Percentiles rank a stretch among this genome's conserved stretches.
Conservation (phyloP, 2,329 filamentous ascomycete genomes). For the Amphichorda felina region DNA sequence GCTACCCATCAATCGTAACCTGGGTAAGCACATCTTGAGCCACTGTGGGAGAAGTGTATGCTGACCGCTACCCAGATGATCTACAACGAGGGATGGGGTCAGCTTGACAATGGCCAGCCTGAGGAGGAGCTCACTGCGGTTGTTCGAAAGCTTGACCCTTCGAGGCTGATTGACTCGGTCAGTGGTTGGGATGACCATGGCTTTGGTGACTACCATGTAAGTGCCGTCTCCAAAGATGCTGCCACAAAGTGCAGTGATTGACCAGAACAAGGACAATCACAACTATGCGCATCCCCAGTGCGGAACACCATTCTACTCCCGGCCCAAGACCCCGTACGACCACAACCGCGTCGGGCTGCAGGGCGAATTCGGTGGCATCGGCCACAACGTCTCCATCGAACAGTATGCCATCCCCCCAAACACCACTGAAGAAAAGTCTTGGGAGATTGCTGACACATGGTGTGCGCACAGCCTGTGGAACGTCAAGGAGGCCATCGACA, state of each 20-base stretch:
- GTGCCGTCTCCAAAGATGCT: neutral
- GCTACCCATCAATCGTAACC: slow-evolving; percentile 50
- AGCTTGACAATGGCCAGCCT: slow-evolving; percentile 32
- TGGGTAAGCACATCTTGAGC: slow-evolving; percentile 32
- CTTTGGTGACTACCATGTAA: slow-evolving; percentile 41
- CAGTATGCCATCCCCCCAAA: slow-evolving; percentile 26
- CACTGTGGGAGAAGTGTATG: neutral
- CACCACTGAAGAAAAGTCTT: neutral
- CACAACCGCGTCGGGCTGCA: slow-evolving; percentile 51
- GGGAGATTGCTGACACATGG: neutral
- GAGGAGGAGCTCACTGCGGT: slow-evolving; percentile 48
- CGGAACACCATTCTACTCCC: slow-evolving; percentile 56
- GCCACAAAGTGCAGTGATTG: neutral
- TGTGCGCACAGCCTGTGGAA: slow-evolving; percentile 46
- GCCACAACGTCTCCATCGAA: slow-evolving; percentile 49
- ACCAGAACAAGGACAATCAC: slow-evolving; percentile 45
- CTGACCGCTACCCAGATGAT: slow-evolving; percentile 27
- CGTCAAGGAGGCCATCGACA: slow-evolving; percentile 41
- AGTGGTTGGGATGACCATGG: slow-evolving; percentile 59
- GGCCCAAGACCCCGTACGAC: slow-evolving; percentile 41
- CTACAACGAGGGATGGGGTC: slow-evolving; percentile 65
- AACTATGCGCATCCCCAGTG: slow-evolving; percentile 63
- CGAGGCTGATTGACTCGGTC: slow-evolving; percentile 49
- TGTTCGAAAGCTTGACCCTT: slow-evolving; percentile 47
- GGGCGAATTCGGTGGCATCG: slow-evolving; percentile 61